These are phyloP conservation scores for Malassezia vespertilionis DNA, from an alignment of 1,284 basidiomycete genomes.

Conservation along the genomic window DNA sequence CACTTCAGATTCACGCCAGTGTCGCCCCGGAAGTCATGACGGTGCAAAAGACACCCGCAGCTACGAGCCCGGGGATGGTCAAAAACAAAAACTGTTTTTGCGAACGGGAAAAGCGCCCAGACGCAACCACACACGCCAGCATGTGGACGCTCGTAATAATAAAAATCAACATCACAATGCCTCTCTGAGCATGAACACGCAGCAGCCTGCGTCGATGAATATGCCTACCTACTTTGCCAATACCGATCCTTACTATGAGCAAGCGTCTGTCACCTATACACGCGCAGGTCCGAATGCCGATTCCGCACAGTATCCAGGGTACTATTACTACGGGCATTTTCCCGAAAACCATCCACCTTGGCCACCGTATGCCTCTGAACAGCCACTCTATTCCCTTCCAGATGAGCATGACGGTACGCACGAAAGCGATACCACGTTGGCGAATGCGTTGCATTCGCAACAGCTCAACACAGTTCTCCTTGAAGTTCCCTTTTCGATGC, in stretches of 20 bases:
- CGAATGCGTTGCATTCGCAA: not conserved
- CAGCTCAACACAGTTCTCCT: not conserved
- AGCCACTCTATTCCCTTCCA: not conserved
- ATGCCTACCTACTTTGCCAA: not conserved
- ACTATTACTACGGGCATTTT: conserved; percentile 6
- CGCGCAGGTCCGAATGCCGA: not conserved
- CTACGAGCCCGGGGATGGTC: too few species aligned
- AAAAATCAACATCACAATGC: too few species aligned
- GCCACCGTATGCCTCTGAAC: not conserved
- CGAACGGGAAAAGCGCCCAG: too few species aligned
- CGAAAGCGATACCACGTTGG: not conserved
- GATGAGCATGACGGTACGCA: not conserved
- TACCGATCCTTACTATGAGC: not conserved
- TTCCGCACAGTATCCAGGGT: not conserved
- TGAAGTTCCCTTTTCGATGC: conserved; percentile 4
- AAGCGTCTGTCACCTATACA: not conserved
- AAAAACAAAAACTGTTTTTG: too few species aligned
- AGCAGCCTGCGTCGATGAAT: too few species aligned
- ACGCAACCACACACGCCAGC: too few species aligned
- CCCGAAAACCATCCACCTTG: not conserved
- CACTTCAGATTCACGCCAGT: too few species aligned
- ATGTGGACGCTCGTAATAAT: too few species aligned
- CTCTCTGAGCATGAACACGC: too few species aligned
- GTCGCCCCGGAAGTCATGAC: too few species aligned
- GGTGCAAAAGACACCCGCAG: too few species aligned